Evolutionary conservation across 208 protist species (phyloP), one percentile per base, ranked within the genome.

Genomic region (Trypanosoma theileri): DNA sequence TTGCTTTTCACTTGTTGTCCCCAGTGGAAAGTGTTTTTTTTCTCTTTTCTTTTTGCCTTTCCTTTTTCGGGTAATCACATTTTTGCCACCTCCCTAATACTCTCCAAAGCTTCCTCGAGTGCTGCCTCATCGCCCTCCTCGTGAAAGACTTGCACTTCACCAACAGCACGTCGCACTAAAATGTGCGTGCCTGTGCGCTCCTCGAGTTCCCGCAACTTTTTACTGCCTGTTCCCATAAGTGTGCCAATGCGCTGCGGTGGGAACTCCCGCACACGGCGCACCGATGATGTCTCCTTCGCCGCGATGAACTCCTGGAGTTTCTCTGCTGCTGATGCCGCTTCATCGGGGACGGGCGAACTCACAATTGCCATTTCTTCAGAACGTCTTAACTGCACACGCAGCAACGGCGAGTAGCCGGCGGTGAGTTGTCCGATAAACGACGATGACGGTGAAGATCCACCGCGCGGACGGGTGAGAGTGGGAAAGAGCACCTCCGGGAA

Each of bases 361-460:
- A 89, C 71, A 10, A 66, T 41, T 11, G 84, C 42, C 7, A 62
- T 48, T 50, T 69, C 57, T 19, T 51, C 50, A 14, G 58, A 61
- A 44, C 76, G 78, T 55, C 82, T 77, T n/a, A 85, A 55, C n/a
- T 84, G 79, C 44, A 88, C 64, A 53, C 70, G 78, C 28, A 85
- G 60, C 13, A 79, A 54, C 3, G 70, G 53, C 16, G 77, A 69
- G 65, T 76, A 79, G 10, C 54, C 54, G 4, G 54, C 14, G 14
- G 54, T 60, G 14, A 89, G 52, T 57, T 79, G 59, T 13, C 72
- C 68, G 2, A 89, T 59, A 31, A 83, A 41, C 4, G 64, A 72
- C 9, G 48, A 24, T 22, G 31, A 21, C 4, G 28, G 6, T 35
- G 28, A 35, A 1, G 28, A 35, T 35, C 28, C 51, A 31, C 69